Evolutionary conservation across 2,329 filamentous ascomycete species (phyloP).

Genomic region (Aspergillus vadensis): DNA sequence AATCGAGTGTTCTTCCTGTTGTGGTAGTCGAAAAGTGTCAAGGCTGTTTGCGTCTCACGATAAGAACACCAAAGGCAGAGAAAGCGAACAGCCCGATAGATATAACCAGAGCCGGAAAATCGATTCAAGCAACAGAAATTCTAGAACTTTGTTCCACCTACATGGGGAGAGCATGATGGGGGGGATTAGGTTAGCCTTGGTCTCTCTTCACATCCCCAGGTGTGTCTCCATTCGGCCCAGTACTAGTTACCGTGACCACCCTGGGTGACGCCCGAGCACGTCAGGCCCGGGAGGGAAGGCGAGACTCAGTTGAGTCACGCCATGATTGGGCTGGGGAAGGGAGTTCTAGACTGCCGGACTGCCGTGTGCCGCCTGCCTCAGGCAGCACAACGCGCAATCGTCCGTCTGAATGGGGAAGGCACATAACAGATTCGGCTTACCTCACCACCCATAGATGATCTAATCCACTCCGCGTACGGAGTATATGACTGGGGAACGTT

Average conservation of each 20-base stretch:
- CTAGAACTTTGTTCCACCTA: slow-evolving; percentile 13
- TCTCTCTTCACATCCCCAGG: neutral
- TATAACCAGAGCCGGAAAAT: neutral
- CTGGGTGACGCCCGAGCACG: slow-evolving; percentile 11
- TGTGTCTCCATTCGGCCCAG: slow-evolving; percentile 1
- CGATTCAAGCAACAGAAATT: neutral
- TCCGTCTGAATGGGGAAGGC: neutral
- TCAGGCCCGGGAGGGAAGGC: slow-evolving; percentile 7
- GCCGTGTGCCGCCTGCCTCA: slow-evolving; percentile 10
- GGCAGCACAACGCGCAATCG: slow-evolving; percentile 14
- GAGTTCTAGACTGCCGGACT: slow-evolving; percentile 17
- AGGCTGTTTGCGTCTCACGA: neutral
- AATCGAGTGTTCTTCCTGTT: neutral
- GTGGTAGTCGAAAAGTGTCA: neutral
- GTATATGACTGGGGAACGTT: slow-evolving; percentile 8
- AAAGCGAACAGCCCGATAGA: neutral
- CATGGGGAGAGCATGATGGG: slow-evolving; percentile 14
- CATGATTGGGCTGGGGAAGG: slow-evolving; percentile 1
- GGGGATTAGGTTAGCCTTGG: slow-evolving; percentile 6
- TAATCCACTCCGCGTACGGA: slow-evolving; percentile 1
- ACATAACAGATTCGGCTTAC: slow-evolving; percentile 12
- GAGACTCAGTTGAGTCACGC: slow-evolving; percentile 5
- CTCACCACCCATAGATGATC: slow-evolving; percentile 14
- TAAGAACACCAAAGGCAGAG: neutral
- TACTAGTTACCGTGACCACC: neutral